Percentiles rank a stretch among this genome's conserved stretches.
Evolutionary conservation across 352 stramenopile species (phyloP).

Genomic region (Globisporangium irregulare): DNA sequence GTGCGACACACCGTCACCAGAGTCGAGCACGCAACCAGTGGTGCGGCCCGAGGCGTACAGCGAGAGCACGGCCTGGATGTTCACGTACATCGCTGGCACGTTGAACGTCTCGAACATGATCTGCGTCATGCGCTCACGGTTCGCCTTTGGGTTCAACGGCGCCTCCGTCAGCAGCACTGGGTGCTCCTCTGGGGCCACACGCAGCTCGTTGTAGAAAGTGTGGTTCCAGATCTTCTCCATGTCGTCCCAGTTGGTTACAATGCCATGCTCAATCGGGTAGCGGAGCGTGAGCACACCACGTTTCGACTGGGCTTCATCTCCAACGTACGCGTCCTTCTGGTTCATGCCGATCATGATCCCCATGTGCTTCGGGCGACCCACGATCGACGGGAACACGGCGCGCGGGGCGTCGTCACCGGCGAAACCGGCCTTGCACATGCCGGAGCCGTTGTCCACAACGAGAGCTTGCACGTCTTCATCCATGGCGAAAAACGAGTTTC

Average conservation of each 20-base stretch:
- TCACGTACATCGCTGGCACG: conserved; percentile 93
- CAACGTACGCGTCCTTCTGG: conserved; percentile 93
- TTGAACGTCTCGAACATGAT: conserved; percentile 98
- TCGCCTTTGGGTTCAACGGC: conserved; percentile 92
- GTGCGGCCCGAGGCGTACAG: neutral
- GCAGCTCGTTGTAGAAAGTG: conserved; percentile 99
- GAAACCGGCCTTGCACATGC: conserved; percentile 99
- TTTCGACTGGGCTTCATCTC: conserved; percentile 93
- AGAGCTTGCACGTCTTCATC: conserved; percentile 24
- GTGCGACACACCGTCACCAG: conserved; percentile 54
- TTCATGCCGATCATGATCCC: conserved; percentile 98
- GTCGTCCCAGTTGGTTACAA: conserved; percentile 99
- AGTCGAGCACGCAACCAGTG: neutral
- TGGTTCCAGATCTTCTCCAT: conserved; percentile 99
- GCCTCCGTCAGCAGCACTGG: conserved; percentile 92
- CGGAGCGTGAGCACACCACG: conserved; percentile 91
- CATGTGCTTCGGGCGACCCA: conserved; percentile 94
- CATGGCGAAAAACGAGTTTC: conserved; percentile 24
- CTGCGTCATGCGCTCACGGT: conserved; percentile 92
- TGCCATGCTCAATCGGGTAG: conserved; percentile 99
- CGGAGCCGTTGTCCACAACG: conserved; percentile 93
- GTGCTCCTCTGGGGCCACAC: conserved; percentile 94
- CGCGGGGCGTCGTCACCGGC: conserved; percentile 95
- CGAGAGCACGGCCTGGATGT: conserved; percentile 92
- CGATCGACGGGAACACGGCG: conserved; percentile 96